A percentile compares a stretch with the other conserved stretches of the same genome.
Conservation (phyloP, 257 asterid species). For the Capsicum pubescens region DNA sequence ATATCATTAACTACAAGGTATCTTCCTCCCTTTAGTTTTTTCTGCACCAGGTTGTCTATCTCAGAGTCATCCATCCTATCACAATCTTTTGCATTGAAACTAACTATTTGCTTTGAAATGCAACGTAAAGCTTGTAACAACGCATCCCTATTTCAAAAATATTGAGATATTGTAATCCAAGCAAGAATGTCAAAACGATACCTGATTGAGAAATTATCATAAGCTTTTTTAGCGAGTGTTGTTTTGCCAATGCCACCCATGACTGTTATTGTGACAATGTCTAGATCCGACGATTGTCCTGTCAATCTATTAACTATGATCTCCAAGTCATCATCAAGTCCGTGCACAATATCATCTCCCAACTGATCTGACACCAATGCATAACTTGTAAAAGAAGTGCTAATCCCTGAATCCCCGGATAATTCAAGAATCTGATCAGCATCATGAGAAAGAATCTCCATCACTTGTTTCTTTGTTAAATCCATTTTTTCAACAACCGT, state of each 20-base stretch:
- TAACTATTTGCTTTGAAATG: too few species aligned
- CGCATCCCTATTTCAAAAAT: not conserved
- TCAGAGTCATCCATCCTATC: not conserved
- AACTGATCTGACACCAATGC: not conserved
- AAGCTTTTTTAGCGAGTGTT: not conserved
- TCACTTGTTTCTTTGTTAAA: not conserved
- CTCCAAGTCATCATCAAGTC: not conserved
- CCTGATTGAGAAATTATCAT: not conserved
- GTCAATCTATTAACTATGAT: not conserved
- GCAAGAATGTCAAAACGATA: slow-evolving; percentile 14
- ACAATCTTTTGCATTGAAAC: not conserved
- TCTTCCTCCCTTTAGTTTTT: not conserved
- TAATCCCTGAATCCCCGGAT: not conserved
- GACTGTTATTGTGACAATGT: not conserved
- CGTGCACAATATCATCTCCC: not conserved
- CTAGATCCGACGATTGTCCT: not conserved
- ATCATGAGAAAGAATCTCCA: not conserved
- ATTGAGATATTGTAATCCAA: slow-evolving; percentile 25
- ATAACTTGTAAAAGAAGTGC: not conserved
- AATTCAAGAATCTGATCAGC: not conserved
- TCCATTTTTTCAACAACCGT: not conserved
- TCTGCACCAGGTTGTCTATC: not conserved
- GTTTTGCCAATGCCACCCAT: slow-evolving; percentile 25
- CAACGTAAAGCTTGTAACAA: not conserved
- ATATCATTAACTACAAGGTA: slow-evolving; percentile 32